Evolutionary conservation across 306 rosid genomes (phyloP).

Genomic region (Rosa persica): DNA sequence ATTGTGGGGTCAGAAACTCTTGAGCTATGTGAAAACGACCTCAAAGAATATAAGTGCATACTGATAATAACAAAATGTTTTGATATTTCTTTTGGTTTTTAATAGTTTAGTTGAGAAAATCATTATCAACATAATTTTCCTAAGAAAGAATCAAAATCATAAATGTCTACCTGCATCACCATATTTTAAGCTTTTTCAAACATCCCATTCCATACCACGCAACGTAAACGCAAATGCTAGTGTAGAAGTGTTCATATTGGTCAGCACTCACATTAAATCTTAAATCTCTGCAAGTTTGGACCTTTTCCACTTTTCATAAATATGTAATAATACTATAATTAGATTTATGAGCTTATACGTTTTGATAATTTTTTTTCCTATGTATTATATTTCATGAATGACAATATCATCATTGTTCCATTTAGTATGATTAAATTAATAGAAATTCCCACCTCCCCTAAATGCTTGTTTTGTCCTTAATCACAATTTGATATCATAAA

Average conservation of each 20-base stretch:
- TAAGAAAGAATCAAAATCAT: not conserved
- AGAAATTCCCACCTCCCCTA: not conserved
- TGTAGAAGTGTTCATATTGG: not conserved
- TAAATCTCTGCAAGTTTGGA: not conserved
- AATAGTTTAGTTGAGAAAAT: constrained; percentile 15
- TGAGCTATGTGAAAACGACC: constrained; percentile 40
- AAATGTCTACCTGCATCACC: constrained; percentile 14
- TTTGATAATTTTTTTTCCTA: not conserved
- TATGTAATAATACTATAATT: not conserved
- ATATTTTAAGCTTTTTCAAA: constrained; percentile 2
- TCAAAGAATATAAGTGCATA: constrained; percentile 2
- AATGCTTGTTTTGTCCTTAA: constrained; percentile 34
- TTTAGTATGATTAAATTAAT: not conserved
- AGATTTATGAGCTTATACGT: not conserved
- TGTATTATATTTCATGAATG: not conserved
- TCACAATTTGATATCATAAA: constrained; percentile 12
- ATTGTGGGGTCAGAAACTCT: constrained; percentile 55
- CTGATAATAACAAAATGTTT: not conserved
- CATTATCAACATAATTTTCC: not conserved
- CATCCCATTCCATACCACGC: constrained; percentile 19
- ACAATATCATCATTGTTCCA: not conserved
- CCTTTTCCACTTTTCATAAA: not conserved
- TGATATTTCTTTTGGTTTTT: not conserved
- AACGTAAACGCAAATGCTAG: constrained; percentile 21
- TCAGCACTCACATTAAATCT: not conserved